Percentiles rank a stretch among this genome's conserved stretches.
These are phyloP conservation scores for Endogone sp. DNA, from an alignment of 192 early-diverging fungal genomes.

Conservation along the genomic window DNA sequence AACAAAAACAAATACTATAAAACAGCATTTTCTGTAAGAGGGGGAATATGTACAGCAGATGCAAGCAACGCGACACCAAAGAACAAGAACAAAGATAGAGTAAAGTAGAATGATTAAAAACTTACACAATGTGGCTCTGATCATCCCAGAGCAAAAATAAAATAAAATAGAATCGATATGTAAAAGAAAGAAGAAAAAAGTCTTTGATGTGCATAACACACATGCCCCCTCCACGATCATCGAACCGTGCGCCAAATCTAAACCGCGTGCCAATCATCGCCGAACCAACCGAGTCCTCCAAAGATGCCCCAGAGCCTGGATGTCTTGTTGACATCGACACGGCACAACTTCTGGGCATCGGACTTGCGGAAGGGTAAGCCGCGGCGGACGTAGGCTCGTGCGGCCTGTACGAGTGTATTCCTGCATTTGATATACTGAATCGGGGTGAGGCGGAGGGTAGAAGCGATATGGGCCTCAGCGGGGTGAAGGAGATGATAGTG, in stretches of 20 bases:
- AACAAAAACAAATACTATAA: not conserved
- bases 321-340: conserved; percentile 94
- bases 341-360: conserved; percentile 86
- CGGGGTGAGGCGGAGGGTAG: conserved; percentile 77
- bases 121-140: not conserved
- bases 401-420: conserved; percentile 64
- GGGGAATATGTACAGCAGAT: not conserved
- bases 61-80: not conserved
- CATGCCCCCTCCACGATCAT: not conserved
- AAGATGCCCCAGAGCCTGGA: conserved; percentile 88
- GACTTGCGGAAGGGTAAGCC: conserved; percentile 73
- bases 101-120: no score
- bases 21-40: not conserved
- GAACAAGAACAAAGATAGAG: not conserved
- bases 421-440: conserved; percentile 84
- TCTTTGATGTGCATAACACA: not conserved
- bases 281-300: conserved; percentile 80
- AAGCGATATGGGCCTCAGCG: conserved; percentile 70
- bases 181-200: not conserved
- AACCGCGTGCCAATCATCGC: not conserved
- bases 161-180: not conserved
- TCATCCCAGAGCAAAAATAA: not conserved
- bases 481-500: conserved; percentile 50
- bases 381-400: conserved; percentile 32
- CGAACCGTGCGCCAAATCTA: not conserved